Base-by-base conservation (phyloP, 345 rosid genomes). In the Bruguiera parviflora region DNA sequence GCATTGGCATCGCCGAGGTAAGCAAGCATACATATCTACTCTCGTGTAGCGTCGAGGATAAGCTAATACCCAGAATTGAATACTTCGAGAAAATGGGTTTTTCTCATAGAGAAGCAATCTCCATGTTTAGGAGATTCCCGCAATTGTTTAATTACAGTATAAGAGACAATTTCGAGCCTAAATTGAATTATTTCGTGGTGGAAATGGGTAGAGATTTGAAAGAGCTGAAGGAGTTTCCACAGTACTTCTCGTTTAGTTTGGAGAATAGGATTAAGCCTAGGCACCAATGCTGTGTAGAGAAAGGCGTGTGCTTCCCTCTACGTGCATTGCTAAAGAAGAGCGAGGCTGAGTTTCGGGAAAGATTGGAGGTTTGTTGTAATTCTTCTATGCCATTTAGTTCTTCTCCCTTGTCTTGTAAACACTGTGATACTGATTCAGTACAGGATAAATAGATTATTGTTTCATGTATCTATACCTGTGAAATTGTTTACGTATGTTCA, bases 131-230 rank as follows among this genome's bases (percentile, higher is more conserved):
- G 73, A 85, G 97, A 64, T 93, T 91, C 61, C 97, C 98, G 4
- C 89, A 80, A 73, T 81, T 93, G 66, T 93, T 93, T 59, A 88
- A 87, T 69, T 91, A 85, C 76, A 93, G 94, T 33, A 56, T 91
- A 15, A 73, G 77, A 57, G 91, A 80, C 32, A 91, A 88, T 59
- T 76, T 86, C 63, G 96, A 91, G 78, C 92, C 88, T 3, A 93
- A 89, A 66, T 61, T 87, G 66, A 76, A 83, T 25, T 90, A 93
- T 66, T 78, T 88, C 71, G 80, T 83, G 65, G 88, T 77, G 77
- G 98, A 89, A 79, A 89, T 93, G 97, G 91, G 88, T 61, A 86
- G 96, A 79, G 92, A 86, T 65, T 85, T 85, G 84, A 93, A 84
- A 72, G 98, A 91, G 52, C 33, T 93, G 66, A 81, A 66, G 53